phyloP scores from a whole-genome alignment of 148 eudicot genomes.

The Rhododendron ferrugineum region DNA sequence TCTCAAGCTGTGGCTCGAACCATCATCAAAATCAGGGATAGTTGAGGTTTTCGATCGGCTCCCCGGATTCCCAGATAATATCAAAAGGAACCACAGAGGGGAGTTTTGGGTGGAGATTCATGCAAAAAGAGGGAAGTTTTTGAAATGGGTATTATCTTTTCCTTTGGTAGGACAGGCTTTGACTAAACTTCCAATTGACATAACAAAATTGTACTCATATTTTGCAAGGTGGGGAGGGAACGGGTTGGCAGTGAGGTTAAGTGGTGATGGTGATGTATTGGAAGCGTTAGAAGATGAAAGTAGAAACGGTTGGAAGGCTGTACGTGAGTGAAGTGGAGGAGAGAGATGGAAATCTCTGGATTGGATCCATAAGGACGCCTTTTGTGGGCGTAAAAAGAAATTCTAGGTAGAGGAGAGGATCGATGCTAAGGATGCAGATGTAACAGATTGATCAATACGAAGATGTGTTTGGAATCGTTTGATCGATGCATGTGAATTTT shows the following conservation, averaged over 20 bases:
- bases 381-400: constrained; percentile 30
- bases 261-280: constrained; percentile 47
- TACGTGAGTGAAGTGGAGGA: constrained; percentile 86
- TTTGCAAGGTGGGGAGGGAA: constrained; percentile 31
- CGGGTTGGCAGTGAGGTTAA: constrained; percentile 62
- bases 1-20: constrained; percentile 40
- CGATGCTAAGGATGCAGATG: too few species aligned
- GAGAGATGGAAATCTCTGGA: constrained; percentile 62
- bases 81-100: constrained; percentile 40
- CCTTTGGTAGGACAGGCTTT: constrained; percentile 45
- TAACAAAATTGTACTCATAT: constrained; percentile 22
- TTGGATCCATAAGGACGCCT: constrained; percentile 66
- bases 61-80: constrained; percentile 54
- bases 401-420: not conserved
- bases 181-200: constrained; percentile 39
- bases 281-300: constrained; percentile 48
- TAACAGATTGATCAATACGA: too few species aligned
- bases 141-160: constrained; percentile 37
- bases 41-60: constrained; percentile 43
- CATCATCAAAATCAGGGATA: constrained; percentile 23
- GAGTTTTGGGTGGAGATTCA: constrained; percentile 82
- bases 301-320: constrained; percentile 45
- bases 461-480: too few species aligned
- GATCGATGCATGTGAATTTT: too few species aligned
- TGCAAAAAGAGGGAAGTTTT: constrained; percentile 30